A percentile compares a stretch with the other conserved stretches of the same genome.
These are phyloP conservation scores for Phytophthora uliginosa DNA, from an alignment of 352 stramenopile genomes.

Conservation along the genomic window DNA sequence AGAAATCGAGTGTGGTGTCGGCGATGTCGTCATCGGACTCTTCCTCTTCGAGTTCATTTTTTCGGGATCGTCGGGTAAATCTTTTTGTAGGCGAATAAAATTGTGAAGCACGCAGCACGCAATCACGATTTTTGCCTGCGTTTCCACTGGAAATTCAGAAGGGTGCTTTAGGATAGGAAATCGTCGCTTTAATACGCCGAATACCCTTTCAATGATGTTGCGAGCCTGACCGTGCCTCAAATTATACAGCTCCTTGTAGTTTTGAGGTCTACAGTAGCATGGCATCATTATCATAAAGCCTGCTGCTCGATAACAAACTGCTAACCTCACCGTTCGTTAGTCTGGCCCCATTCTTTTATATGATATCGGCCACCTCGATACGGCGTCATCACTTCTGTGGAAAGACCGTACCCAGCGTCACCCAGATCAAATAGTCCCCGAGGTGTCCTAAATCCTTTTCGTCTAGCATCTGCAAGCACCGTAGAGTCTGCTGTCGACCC, in stretches of 20 bases:
- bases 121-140: constrained; percentile 21
- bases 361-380: constrained; percentile 31
- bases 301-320: no score
- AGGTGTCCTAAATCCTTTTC: constrained; percentile 14
- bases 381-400: constrained; percentile 21
- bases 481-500: constrained; percentile 20
- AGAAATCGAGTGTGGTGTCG: not conserved
- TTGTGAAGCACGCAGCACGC: constrained; percentile 25
- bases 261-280: constrained; percentile 10
- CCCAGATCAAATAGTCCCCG: constrained; percentile 25
- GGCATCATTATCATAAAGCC: no score
- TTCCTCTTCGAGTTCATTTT: not conserved
- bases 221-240: constrained; percentile 24
- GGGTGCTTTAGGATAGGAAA: constrained; percentile 11
- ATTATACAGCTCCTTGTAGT: constrained; percentile 36
- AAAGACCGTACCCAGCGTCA: constrained; percentile 25
- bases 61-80: constrained; percentile 3
- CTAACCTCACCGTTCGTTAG: constrained; percentile 10
- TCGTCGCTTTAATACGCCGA: constrained; percentile 25
- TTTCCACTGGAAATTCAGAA: constrained; percentile 10
- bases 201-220: constrained; percentile 30
- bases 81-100: constrained; percentile 18
- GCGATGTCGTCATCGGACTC: not conserved
- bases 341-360: constrained; percentile 23
- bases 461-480: constrained; percentile 6